phyloP scores from a whole-genome alignment of 305 asterid genomes.

The Plantago lanceolata region DNA sequence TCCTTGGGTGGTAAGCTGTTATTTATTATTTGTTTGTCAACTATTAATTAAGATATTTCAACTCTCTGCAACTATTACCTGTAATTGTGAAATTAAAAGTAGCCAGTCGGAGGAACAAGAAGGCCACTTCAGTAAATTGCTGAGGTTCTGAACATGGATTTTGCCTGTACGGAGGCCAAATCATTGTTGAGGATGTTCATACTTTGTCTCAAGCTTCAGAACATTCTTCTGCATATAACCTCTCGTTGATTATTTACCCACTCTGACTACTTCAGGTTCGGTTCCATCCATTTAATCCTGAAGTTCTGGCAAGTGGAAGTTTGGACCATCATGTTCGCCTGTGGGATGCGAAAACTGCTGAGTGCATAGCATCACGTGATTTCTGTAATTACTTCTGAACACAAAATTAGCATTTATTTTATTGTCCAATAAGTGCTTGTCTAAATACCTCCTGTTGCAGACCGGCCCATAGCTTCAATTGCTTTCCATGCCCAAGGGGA shows the following conservation, averaged over 20 bases:
- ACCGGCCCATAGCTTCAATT: slow-evolving; percentile 91
- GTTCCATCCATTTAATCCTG: slow-evolving; percentile 85
- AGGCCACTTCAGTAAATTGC: too few relatives aligned
- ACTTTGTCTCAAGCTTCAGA: too few relatives aligned
- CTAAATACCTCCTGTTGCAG: slow-evolving; percentile 32
- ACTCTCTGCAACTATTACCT: too few relatives aligned
- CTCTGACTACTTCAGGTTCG: slow-evolving; percentile 57
- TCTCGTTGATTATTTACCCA: slow-evolving; percentile 9
- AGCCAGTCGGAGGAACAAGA: too few relatives aligned
- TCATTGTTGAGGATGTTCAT: too few relatives aligned
- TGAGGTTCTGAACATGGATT: too few relatives aligned
- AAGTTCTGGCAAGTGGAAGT: slow-evolving; percentile 94
- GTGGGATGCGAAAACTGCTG: slow-evolving; percentile 84
- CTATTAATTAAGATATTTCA: slow-evolving; percentile 4
- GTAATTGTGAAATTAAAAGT: too few relatives aligned
- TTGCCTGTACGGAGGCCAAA: too few relatives aligned
- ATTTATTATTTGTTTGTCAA: slow-evolving; percentile 3
- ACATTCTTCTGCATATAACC: too few relatives aligned
- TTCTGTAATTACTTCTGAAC: slow-evolving; percentile 42
- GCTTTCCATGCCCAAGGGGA: slow-evolving; percentile 98
- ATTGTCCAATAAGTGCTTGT: slow-evolving; percentile 10
- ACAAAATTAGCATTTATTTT: slow-evolving; percentile 24
- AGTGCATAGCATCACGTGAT: slow-evolving; percentile 86
- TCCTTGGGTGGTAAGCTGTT: slow-evolving; percentile 94
- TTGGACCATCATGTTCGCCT: slow-evolving; percentile 93